Evolutionary conservation across 352 stramenopile genomes (phyloP).

Genomic region (Phytopythium montanum): DNA sequence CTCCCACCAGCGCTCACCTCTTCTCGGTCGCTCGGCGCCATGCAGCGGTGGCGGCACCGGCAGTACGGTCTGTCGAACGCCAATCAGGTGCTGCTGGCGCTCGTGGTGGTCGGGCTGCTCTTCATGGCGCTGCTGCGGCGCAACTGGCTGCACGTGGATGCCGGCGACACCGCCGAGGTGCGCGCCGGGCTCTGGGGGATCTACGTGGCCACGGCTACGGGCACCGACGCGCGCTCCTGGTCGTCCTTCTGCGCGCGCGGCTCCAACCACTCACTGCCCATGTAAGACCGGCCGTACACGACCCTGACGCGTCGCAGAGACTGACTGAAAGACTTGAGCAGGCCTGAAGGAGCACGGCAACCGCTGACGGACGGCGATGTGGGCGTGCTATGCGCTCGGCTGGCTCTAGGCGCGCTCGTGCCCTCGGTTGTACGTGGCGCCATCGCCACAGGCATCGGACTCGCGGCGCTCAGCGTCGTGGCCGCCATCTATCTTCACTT

Average conservation of each 20-base stretch:
- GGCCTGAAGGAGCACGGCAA: slow-evolving; percentile 6
- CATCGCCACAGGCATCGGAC: slow-evolving; percentile 42
- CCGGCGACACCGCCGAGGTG: slow-evolving; percentile 28
- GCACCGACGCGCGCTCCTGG: slow-evolving; percentile 45
- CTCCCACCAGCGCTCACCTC: no score
- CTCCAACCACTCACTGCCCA: slow-evolving; percentile 5
- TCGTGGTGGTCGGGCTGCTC: slow-evolving; percentile 46
- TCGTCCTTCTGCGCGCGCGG: slow-evolving; percentile 39
- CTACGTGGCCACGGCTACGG: slow-evolving; percentile 27
- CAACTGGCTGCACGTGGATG: slow-evolving; percentile 44
- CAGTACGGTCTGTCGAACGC: slow-evolving; percentile 79
- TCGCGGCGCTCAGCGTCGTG: slow-evolving; percentile 36
- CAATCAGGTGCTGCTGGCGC: slow-evolving; percentile 78
- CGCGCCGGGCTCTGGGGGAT: slow-evolving; percentile 59
- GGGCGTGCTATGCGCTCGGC: slow-evolving; percentile 30
- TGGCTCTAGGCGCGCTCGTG: slow-evolving; percentile 22
- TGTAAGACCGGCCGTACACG: background rate
- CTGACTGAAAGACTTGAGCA: slow-evolving; percentile 3
- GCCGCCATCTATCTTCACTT: slow-evolving; percentile 64
- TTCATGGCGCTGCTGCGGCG: slow-evolving; percentile 61
- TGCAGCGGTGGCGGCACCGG: slow-evolving; percentile 47
- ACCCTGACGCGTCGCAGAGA: no score
- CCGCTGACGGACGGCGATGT: slow-evolving; percentile 15
- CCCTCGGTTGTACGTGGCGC: slow-evolving; percentile 35
- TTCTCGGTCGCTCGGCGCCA: slow-evolving; percentile 3